Evolutionary conservation across 257 asterid species (phyloP).

Genomic region (Rhazya stricta): DNA sequence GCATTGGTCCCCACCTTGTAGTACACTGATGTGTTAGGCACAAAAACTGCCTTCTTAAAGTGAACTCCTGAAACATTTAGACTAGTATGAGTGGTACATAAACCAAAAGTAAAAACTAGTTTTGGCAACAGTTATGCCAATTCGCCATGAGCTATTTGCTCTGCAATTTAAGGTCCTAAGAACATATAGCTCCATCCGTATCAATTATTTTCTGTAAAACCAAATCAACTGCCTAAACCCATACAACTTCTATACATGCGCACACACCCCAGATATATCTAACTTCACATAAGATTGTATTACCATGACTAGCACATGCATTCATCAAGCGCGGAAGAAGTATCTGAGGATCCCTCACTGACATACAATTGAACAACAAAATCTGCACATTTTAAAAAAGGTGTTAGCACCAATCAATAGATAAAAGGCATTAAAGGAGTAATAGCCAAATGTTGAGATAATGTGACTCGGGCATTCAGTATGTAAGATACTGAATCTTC

Average conservation of each 20-base stretch:
- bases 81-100: neutral
- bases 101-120: neutral
- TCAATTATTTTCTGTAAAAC: neutral
- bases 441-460: neutral
- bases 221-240: neutral
- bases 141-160: neutral
- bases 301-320: conserved; percentile 81
- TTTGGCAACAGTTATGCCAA: neutral
- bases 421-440: neutral
- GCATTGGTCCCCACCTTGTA: conserved; percentile 69
- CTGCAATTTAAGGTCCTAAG: neutral
- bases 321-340: conserved; percentile 79
- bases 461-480: neutral
- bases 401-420: conserved; percentile 4
- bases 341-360: conserved; percentile 89
- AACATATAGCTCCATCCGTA: neutral
- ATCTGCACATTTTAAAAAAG: conserved; percentile 54
- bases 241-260: neutral
- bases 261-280: neutral
- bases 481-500: neutral
- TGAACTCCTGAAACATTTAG: conserved; percentile 55
- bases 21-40: conserved; percentile 84
- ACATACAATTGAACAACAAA: conserved; percentile 92
- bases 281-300: conserved; percentile 26
- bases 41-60: conserved; percentile 85